Conservation (phyloP, 2,329 filamentous ascomycete species). For the Epichloe festucae region DNA sequence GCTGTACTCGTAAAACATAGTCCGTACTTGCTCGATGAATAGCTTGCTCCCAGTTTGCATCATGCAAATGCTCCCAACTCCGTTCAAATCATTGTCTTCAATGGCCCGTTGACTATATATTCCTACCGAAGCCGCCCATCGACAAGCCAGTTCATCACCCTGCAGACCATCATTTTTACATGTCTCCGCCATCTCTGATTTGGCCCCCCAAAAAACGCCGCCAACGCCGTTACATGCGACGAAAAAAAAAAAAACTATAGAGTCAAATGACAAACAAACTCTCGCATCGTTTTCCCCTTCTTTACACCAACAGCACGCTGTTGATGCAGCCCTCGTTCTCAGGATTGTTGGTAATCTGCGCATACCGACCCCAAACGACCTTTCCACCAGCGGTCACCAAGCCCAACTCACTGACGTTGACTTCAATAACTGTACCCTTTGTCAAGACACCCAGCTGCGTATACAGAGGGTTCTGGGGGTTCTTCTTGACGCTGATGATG, state of each 20-base stretch:
- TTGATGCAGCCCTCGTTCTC: conserved; percentile 36
- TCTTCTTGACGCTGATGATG: conserved; percentile 54
- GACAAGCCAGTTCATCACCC: neutral
- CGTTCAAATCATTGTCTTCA: neutral
- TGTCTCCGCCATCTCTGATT: neutral
- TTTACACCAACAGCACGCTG: conserved; percentile 21
- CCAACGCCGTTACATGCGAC: conserved; percentile 17
- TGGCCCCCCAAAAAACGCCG: conserved; percentile 8
- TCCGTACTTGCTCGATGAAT: too few relatives aligned
- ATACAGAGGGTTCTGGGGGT: conserved; percentile 76
- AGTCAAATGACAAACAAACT: neutral
- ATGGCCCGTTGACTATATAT: neutral
- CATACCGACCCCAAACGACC: conserved; percentile 83
- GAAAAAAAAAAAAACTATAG: conserved; percentile 3
- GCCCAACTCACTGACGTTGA: conserved; percentile 86
- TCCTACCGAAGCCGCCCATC: neutral
- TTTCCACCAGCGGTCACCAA: conserved; percentile 85
- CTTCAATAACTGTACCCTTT: conserved; percentile 69
- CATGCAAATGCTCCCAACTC: too few relatives aligned
- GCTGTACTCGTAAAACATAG: too few relatives aligned
- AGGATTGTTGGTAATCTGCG: conserved; percentile 35
- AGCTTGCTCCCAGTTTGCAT: too few relatives aligned
- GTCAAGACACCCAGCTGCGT: conserved; percentile 85
- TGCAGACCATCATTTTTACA: neutral
- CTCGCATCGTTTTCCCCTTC: neutral